phyloP scores from a whole-genome alignment of 2,329 filamentous ascomycete genomes.

The Cadophora luteo-olivacea region DNA sequence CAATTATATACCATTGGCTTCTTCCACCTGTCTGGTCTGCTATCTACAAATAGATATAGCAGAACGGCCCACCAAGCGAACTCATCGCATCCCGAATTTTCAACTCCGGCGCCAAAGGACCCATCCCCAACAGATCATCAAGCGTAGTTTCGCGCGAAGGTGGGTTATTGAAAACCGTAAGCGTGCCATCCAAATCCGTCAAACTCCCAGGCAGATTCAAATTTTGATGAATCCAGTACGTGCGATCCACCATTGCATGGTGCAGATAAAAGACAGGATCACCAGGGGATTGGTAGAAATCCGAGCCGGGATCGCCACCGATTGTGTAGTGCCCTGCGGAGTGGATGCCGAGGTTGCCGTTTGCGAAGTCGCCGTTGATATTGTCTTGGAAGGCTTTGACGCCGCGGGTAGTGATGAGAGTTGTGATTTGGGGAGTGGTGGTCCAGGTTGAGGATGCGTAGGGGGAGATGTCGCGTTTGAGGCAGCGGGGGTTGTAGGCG shows the following conservation, averaged over 20 bases:
- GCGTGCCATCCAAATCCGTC: slow-evolving; percentile 46
- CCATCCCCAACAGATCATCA: slow-evolving; percentile 19
- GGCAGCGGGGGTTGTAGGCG: slow-evolving; percentile 50
- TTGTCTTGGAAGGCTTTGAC: slow-evolving; percentile 26
- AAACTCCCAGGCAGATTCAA: slow-evolving; percentile 44
- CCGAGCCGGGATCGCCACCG: slow-evolving; percentile 50
- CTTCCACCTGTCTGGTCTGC: neutral
- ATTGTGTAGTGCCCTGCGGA: slow-evolving; percentile 49
- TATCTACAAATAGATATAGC: slow-evolving; percentile 29
- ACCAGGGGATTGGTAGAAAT: slow-evolving; percentile 50
- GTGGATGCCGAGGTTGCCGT: slow-evolving; percentile 27
- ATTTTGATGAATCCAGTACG: slow-evolving; percentile 55
- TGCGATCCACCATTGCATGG: slow-evolving; percentile 53
- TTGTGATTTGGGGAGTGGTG: slow-evolving; percentile 18
- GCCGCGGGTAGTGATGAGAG: slow-evolving; percentile 15
- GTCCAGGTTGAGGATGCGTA: slow-evolving; percentile 11
- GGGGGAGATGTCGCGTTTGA: slow-evolving; percentile 49
- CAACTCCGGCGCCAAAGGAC: slow-evolving; percentile 11
- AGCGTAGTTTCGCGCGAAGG: slow-evolving; percentile 50
- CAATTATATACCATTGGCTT: neutral
- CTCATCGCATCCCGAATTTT: slow-evolving; percentile 24
- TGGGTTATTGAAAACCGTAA: slow-evolving; percentile 51
- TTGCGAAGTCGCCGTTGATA: slow-evolving; percentile 40
- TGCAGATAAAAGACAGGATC: slow-evolving; percentile 55
- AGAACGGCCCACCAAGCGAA: slow-evolving; percentile 23